Evolutionary conservation across 495 filamentous ascomycete species (phyloP).

Genomic region (Annulohypoxylon nitens): DNA sequence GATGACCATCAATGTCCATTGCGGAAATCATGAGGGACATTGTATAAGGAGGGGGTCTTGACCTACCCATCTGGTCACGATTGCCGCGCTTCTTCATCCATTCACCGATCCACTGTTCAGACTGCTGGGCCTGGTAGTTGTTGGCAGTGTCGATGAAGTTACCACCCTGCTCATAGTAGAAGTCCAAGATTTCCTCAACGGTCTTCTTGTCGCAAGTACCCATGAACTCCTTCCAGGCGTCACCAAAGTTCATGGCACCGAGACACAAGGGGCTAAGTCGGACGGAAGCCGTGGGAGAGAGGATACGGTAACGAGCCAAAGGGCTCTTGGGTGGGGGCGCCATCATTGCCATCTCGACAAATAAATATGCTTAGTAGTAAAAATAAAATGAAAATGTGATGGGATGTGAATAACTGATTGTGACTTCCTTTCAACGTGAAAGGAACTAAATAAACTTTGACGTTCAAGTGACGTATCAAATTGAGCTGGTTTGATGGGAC

Average conservation of each 20-base stretch:
- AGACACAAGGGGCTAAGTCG: slow-evolving; percentile 72
- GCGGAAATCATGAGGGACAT: not conserved
- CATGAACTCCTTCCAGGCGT: slow-evolving; percentile 65
- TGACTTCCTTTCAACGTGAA: not conserved
- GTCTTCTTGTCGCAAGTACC: slow-evolving; percentile 72
- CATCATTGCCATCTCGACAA: slow-evolving; percentile 21
- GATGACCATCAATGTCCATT: not conserved
- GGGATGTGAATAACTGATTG: not conserved
- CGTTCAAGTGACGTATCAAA: not conserved
- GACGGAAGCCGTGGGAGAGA: slow-evolving; percentile 69
- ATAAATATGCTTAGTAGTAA: not conserved
- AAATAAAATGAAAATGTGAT: not conserved
- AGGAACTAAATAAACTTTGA: slow-evolving; percentile 7
- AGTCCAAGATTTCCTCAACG: slow-evolving; percentile 75
- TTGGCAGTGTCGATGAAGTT: slow-evolving; percentile 86
- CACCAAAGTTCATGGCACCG: slow-evolving; percentile 73
- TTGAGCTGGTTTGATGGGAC: not conserved
- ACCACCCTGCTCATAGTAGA: slow-evolving; percentile 72
- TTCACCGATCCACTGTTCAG: slow-evolving; percentile 80
- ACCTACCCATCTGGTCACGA: slow-evolving; percentile 57
- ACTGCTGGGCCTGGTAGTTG: slow-evolving; percentile 77
- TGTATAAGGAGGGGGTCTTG: not conserved
- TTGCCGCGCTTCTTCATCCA: slow-evolving; percentile 70
- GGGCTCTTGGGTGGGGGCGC: slow-evolving; percentile 60
- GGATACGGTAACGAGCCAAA: slow-evolving; percentile 69